phyloP scores from a whole-genome alignment of 345 rosid genomes.

The Physaria fendleri region DNA sequence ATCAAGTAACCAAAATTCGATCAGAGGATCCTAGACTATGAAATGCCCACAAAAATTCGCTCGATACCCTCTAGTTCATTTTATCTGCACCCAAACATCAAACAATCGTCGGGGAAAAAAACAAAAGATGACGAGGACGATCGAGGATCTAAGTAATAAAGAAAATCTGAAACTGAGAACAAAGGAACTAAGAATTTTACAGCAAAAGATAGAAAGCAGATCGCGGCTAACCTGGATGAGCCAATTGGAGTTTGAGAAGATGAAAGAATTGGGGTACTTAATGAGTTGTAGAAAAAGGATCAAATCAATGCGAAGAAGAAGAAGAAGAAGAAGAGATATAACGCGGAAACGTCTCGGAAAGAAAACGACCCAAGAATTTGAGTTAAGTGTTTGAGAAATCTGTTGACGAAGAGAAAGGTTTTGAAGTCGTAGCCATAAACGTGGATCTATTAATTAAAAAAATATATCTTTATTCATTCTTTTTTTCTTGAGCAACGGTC shows the following conservation, averaged over 20 bases:
- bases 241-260: slow-evolving; percentile 2
- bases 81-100: too few relatives aligned
- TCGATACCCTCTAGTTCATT: too few relatives aligned
- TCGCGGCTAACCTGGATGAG: not conserved
- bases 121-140: not conserved
- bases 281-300: not conserved
- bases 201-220: slow-evolving; percentile 6
- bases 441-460: not conserved
- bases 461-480: too few relatives aligned
- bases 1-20: too few relatives aligned
- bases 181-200: not conserved
- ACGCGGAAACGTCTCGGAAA: slow-evolving; percentile 27
- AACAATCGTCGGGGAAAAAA: not conserved
- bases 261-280: slow-evolving; percentile 1
- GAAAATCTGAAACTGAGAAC: too few relatives aligned
- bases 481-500: too few relatives aligned
- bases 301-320: slow-evolving; percentile 21
- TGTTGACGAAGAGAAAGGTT: slow-evolving; percentile 16
- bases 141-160: too few relatives aligned
- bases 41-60: too few relatives aligned
- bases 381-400: slow-evolving; percentile 1
- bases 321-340: not conserved
- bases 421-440: too few relatives aligned
- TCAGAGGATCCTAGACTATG: too few relatives aligned
- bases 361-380: slow-evolving; percentile 1